Evolutionary conservation across 208 protist species (phyloP), one percentile per base, ranked within the genome.

Genomic region (Leishmania major): DNA sequence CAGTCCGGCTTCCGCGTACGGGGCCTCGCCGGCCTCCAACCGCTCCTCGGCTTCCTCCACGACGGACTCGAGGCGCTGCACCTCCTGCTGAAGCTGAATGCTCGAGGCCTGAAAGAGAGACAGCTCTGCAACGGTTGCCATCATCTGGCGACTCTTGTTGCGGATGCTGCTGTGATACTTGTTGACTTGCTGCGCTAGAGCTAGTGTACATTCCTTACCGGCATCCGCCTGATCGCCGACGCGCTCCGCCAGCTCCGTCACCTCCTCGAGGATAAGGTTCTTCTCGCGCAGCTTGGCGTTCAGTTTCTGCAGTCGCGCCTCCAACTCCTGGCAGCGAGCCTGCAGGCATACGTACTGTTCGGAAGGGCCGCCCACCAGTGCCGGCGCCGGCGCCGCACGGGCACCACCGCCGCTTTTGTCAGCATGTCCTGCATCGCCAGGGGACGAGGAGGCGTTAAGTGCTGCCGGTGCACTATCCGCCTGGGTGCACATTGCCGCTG

Each of bases 261-360:
- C 96, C 82, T 99, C 98, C 55, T 98, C 96, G 15, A 99, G 80
- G 76, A 99, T 97, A 19, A 99, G 93, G 55, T 99, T 94, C 90
- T 99, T 99, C 87, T 99, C 98, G 40, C 98, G 92, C 71, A 99
- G 93, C 89, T 97, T 93, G 76, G 98, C 97, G 82, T 98, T 98
- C 80, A 98, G 91, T 49, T 84, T 79, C 84, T 98, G 95, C 25
- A 99, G 84, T 45, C 95, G 94, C 55, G 93, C 89, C 85, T 99
- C 97, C 57, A 99, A 90, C 69, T 97, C 89, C 82, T 97, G 92
- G 74, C 95, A 91, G 51, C 98, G 96, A 40, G 91, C 86, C 70
- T 96, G 88, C 35, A 99, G 88, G 4, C 96, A 88, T n/a, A 98
- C 87, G 81, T 93, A 94, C 77, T 96, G 91, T 40, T 91, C 88